A percentile compares a stretch with the other conserved stretches of the same genome.
These are phyloP conservation scores for Backusella mclennaniae DNA, from an alignment of 192 early-diverging fungal genomes.

Conservation along the genomic window DNA sequence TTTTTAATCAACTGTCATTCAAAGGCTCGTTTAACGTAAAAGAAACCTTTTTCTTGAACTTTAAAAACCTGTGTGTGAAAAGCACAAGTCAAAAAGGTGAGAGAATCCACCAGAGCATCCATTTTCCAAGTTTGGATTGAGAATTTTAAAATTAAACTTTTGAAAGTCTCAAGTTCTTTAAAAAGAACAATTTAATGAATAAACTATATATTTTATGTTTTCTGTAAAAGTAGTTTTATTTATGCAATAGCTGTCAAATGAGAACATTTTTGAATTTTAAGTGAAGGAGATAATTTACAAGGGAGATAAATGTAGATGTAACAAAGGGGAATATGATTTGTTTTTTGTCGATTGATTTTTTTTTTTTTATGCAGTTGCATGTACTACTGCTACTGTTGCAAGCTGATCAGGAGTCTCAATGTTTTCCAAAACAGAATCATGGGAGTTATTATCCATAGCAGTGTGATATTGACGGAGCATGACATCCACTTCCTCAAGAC, in stretches of 20 bases:
- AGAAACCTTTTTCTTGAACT: too few species aligned
- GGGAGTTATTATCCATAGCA: constrained; percentile 60
- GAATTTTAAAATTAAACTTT: background rate
- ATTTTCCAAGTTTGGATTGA: background rate
- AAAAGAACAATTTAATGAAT: background rate
- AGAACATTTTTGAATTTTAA: constrained; percentile 1
- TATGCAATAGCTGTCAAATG: constrained; percentile 4
- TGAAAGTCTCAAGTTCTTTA: background rate
- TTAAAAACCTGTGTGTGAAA: too few species aligned
- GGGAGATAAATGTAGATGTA: constrained; percentile 2
- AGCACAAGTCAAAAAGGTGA: too few species aligned
- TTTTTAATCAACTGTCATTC: too few species aligned
- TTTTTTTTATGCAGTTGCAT: constrained; percentile 9
- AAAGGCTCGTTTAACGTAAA: too few species aligned
- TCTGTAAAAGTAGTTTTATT: constrained; percentile 6
- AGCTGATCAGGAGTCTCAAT: constrained; percentile 55
- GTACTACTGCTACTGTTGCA: constrained; percentile 6
- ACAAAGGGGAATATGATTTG: background rate
- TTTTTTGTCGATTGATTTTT: background rate
- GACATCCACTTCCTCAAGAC: constrained; percentile 91
- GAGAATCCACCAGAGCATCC: too few species aligned
- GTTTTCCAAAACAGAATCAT: constrained; percentile 44
- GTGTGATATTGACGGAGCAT: constrained; percentile 75
- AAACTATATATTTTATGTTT: background rate
- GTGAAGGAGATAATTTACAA: background rate